phyloP scores from a whole-genome alignment of 2,329 filamentous ascomycete genomes.

The Aureobasidium lini region DNA sequence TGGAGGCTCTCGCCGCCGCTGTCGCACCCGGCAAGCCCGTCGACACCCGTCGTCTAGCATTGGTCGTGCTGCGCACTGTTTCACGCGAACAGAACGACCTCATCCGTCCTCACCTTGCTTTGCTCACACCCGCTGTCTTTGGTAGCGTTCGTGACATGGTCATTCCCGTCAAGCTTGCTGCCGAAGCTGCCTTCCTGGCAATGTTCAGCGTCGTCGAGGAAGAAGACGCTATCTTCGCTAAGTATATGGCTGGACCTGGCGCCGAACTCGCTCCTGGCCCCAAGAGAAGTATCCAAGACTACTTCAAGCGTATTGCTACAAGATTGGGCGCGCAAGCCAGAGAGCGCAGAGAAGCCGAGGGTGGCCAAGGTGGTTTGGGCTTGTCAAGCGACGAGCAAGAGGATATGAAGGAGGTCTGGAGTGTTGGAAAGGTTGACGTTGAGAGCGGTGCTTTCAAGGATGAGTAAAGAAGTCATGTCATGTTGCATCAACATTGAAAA shows the following conservation, averaged over 20 bases:
- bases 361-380: conserved; percentile 76
- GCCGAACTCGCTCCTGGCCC: conserved; percentile 60
- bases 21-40: conserved; percentile 71
- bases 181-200: conserved; percentile 87
- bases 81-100: conserved; percentile 72
- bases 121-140: conserved; percentile 80
- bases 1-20: conserved; percentile 60
- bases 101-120: conserved; percentile 69
- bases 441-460: conserved; percentile 42
- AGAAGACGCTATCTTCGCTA: conserved; percentile 80
- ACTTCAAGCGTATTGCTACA: conserved; percentile 88
- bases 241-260: conserved; percentile 66
- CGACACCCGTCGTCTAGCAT: conserved; percentile 75
- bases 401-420: conserved; percentile 94
- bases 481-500: neutral
- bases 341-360: conserved; percentile 85
- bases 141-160: conserved; percentile 81
- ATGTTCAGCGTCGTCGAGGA: conserved; percentile 86
- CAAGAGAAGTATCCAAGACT: conserved; percentile 89
- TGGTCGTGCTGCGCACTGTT: conserved; percentile 83
- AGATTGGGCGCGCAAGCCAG: conserved; percentile 78
- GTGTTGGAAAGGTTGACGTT: conserved; percentile 81
- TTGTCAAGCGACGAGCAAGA: conserved; percentile 86
- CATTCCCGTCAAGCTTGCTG: conserved; percentile 91
- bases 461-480: neutral